Evolutionary conservation across 768 basidiomycete genomes (phyloP), one percentile per base, ranked within the genome.

Genomic region (Termitomyces sp.): DNA sequence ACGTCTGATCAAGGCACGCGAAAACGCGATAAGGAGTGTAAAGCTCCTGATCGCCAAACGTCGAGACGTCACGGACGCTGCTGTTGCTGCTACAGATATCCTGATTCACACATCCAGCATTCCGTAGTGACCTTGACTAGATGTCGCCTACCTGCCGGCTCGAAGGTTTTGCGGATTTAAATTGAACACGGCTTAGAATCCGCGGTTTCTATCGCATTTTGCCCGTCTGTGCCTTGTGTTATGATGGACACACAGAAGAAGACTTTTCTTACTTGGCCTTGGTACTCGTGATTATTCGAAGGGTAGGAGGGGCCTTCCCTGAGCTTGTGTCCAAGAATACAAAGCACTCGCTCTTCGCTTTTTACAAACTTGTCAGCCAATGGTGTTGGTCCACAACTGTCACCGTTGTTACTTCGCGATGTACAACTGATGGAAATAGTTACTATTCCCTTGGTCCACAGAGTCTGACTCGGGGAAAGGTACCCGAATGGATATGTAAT

Each of bases 1-100:
- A 53, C 79, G 88, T 28, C 80, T 92, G 32, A 76, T 92, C 24
- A 78, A 76, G 53, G 88, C 88, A 0, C 74, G 90, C 60, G 86
- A 90, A 69, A 83, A 80, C 54, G 80, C 88, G 0, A 82, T 92
- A 59, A 80, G 77, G 45, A 81, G 76, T 53, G 83, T 90, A 42
- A 85, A 85, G 66, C 65, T 63, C 9, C 66, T 87, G 13, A 74
- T 90, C 13, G 72, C 75, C 46, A 85, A 82, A 62, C 61, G 58
- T 38, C 48, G 48, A 33, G 57, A 53, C 9, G n/a, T 13, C 42
- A 22, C 33, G 22, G 18, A 30, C 20, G 20, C 50, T 44, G 26
- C 13, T 47, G 24, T 20, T 38, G 38, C 38, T 52, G 28, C 45
- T 40, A 6, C 53, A 48, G 49, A 49, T 52, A 45, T 58, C 20